These are phyloP conservation scores for Avena insularis DNA, from an alignment of 176 grass and related monocot genomes.

Conservation along the genomic window DNA sequence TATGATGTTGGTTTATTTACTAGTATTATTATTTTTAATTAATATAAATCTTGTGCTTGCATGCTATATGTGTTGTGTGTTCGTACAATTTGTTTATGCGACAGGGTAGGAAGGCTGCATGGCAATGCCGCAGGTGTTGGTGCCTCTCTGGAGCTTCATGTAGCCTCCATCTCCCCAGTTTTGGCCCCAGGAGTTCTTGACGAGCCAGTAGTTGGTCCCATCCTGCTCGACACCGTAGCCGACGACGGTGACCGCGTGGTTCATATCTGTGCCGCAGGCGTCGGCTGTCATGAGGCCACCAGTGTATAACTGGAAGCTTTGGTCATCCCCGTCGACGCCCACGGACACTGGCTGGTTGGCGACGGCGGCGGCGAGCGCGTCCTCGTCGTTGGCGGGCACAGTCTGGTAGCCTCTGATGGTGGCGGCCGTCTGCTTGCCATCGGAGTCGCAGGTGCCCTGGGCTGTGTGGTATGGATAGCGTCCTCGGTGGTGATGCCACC, in stretches of 20 bases:
- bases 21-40: no score
- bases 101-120: neutral
- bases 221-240: conserved; percentile 1
- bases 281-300: neutral
- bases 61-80: no score
- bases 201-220: neutral
- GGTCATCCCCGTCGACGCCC: neutral
- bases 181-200: neutral
- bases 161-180: neutral
- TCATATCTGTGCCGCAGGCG: neutral
- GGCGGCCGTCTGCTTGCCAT: neutral
- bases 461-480: neutral
- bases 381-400: neutral
- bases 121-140: neutral
- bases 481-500: conserved; percentile 42
- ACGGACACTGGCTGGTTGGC: conserved; percentile 31
- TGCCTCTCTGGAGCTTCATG: conserved; percentile 9
- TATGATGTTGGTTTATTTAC: no score
- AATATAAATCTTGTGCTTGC: no score
- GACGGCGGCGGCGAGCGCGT: neutral
- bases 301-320: neutral
- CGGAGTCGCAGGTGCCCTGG: neutral
- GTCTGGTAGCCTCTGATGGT: neutral
- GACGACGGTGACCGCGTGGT: neutral
- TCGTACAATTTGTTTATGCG: neutral